phyloP scores from a whole-genome alignment of 306 rosid genomes.

The Inga oerstediana region DNA sequence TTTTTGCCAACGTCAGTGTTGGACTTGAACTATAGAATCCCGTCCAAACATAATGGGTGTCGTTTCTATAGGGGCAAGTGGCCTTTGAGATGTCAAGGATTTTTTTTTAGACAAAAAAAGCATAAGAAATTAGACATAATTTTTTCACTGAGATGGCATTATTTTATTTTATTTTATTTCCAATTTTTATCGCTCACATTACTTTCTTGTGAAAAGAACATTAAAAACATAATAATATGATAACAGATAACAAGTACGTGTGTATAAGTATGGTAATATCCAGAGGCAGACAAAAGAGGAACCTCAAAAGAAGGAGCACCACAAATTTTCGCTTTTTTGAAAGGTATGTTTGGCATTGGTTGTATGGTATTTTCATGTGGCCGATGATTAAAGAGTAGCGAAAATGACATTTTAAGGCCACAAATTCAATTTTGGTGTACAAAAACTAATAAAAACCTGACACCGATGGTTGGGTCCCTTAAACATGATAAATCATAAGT shows the following conservation, averaged over 20 bases:
- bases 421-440: neutral
- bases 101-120: no score
- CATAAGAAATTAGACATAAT: neutral
- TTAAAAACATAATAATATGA: neutral
- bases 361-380: neutral
- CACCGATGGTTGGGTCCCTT: fast-evolving
- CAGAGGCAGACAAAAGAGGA: neutral
- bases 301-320: neutral
- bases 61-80: no score
- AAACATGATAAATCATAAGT: no score
- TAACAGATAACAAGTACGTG: neutral
- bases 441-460: no score
- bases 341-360: neutral
- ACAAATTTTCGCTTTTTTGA: neutral
- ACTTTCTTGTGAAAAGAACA: neutral
- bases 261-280: neutral
- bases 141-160: neutral
- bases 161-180: neutral
- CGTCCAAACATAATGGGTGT: no score
- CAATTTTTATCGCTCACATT: neutral
- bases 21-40: no score
- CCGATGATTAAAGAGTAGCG: neutral
- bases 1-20: no score
- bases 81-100: no score
- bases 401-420: neutral